Conservation (phyloP, 306 rosid species). For the Vicia faba region DNA sequence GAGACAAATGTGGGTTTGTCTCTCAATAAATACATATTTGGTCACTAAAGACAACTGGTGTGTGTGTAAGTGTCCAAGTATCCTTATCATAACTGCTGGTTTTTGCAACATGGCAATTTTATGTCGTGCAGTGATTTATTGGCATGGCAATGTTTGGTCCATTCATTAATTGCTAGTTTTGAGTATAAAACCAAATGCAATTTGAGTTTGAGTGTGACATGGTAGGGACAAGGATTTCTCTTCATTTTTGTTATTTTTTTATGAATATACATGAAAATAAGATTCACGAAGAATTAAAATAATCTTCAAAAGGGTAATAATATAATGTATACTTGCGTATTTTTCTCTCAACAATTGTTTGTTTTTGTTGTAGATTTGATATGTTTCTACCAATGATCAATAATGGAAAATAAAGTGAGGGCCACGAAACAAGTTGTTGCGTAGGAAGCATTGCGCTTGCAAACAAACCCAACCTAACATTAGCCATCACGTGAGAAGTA, state of each 20-base stretch:
- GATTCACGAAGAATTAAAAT: not conserved
- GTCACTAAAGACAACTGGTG: constrained; percentile 8
- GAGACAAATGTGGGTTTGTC: constrained; percentile 38
- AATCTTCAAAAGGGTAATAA: not conserved
- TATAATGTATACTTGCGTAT: constrained; percentile 21
- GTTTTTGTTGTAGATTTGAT: not conserved
- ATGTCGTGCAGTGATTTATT: constrained; percentile 24
- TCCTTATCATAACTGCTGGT: constrained; percentile 50
- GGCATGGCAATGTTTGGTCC: constrained; percentile 46
- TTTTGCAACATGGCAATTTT: constrained; percentile 42
- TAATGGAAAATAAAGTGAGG: not conserved
- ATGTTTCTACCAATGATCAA: not conserved
- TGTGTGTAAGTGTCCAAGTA: constrained; percentile 32
- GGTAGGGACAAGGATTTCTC: constrained; percentile 4
- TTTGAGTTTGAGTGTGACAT: constrained; percentile 40
- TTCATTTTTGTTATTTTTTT: constrained; percentile 1
- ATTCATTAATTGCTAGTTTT: constrained; percentile 36
- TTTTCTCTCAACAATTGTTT: constrained; percentile 19
- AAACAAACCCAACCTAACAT: not conserved
- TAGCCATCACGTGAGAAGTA: too few relatives aligned
- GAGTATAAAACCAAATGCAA: constrained; percentile 15
- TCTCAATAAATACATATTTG: constrained; percentile 14
- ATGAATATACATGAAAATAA: not conserved
- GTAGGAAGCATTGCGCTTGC: not conserved
- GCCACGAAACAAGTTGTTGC: not conserved